These are phyloP conservation scores for Fabrea salina DNA, from an alignment of 169 alveolate genomes.

Conservation along the genomic window DNA sequence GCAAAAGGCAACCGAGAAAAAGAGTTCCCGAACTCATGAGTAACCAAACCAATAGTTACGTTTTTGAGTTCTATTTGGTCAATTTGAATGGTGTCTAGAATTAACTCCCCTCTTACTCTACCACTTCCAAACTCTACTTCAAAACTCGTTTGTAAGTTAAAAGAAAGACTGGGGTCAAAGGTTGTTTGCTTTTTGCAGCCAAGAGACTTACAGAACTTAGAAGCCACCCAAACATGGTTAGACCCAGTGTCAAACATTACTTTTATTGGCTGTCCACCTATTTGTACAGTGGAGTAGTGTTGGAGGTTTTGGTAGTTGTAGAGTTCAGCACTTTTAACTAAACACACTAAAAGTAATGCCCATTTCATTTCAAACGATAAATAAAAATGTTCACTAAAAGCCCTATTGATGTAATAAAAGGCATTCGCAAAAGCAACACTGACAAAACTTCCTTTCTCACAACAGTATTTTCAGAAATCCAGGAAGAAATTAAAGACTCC, in stretches of 20 bases:
- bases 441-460: slow-evolving; percentile 30
- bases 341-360: background rate
- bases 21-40: background rate
- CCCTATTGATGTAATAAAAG: slow-evolving; percentile 27
- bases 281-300: slow-evolving; percentile 19
- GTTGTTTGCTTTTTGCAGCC: background rate
- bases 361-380: background rate
- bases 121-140: slow-evolving; percentile 25
- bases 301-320: slow-evolving; percentile 28
- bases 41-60: slow-evolving; percentile 25
- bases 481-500: slow-evolving; percentile 24
- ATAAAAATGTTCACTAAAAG: background rate
- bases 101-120: slow-evolving; percentile 5
- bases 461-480: slow-evolving; percentile 27
- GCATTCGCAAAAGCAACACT: slow-evolving; percentile 10
- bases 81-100: background rate
- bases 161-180: slow-evolving; percentile 3
- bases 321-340: background rate
- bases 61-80: background rate
- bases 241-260: slow-evolving; percentile 35
- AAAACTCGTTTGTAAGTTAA: slow-evolving; percentile 4
- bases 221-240: slow-evolving; percentile 13
- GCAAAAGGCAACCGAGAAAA: slow-evolving; percentile 15
- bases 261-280: background rate
- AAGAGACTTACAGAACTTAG: background rate